Percentiles rank a stretch among this genome's conserved stretches.
Conservation (phyloP, 768 basidiomycete species). For the Aureoboletus auriporus region DNA sequence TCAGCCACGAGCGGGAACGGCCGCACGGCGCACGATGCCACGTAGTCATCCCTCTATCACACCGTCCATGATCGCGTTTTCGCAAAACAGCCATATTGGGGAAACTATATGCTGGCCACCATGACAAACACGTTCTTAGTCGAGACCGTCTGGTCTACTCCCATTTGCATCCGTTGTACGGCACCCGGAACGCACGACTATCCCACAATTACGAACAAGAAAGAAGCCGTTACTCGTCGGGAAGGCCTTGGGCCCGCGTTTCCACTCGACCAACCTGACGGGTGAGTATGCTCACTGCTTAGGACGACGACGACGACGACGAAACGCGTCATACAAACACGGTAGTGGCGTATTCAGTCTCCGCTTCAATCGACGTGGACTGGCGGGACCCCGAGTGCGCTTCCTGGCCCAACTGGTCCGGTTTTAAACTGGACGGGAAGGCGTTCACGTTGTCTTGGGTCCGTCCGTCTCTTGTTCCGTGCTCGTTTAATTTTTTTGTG, state of each 20-base stretch:
- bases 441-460: background rate
- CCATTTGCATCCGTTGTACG: background rate
- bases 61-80: conserved; percentile 9
- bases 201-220: background rate
- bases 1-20: conserved; percentile 21
- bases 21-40: conserved; percentile 6
- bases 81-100: background rate
- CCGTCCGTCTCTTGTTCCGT: background rate
- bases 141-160: background rate
- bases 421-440: conserved; percentile 12
- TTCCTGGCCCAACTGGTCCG: conserved; percentile 5
- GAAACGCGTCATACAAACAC: conserved; percentile 5
- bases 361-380: conserved; percentile 12
- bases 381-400: background rate
- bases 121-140: background rate
- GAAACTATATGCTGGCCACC: background rate
- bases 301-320: conserved; percentile 13
- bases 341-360: conserved; percentile 7
- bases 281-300: conserved; percentile 1
- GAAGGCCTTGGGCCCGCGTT: background rate
- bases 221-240: background rate
- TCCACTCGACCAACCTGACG: background rate
- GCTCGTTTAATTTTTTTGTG: background rate
- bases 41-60: conserved; percentile 11
- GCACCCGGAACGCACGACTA: background rate